These are phyloP conservation scores for Gnomoniopsis smithogilvyi DNA, from an alignment of 2,329 filamentous ascomycete genomes.

Conservation along the genomic window DNA sequence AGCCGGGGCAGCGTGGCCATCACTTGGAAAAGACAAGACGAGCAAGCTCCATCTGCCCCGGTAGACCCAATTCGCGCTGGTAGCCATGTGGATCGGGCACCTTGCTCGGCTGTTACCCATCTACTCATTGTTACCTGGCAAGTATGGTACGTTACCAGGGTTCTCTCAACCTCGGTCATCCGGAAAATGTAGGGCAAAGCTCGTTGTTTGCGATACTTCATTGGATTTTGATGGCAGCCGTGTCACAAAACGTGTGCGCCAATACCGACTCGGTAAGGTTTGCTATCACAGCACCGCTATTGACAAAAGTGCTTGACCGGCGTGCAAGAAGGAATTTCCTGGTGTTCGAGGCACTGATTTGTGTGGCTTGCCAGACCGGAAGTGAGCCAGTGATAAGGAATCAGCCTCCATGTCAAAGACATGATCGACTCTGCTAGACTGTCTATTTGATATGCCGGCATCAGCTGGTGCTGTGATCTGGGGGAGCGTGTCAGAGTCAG, in stretches of 20 bases:
- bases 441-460: conserved; percentile 5
- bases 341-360: background rate
- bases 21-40: background rate
- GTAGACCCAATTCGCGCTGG: background rate
- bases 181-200: background rate
- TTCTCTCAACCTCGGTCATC: background rate
- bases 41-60: background rate
- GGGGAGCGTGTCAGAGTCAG: conserved; percentile 13
- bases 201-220: background rate
- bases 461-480: conserved; percentile 10
- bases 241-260: conserved; percentile 1
- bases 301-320: background rate
- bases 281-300: conserved; percentile 8
- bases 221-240: background rate
- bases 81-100: background rate
- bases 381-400: background rate
- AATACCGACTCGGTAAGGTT: background rate
- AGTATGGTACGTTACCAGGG: background rate
- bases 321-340: background rate
- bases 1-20: background rate
- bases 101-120: background rate
- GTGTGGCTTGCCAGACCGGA: conserved; percentile 2
- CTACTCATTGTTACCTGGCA: background rate
- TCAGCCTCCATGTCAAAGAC: background rate
- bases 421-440: conserved; percentile 8